Conservation (phyloP, 1,284 basidiomycete genomes). For the Pholiota adiposa region DNA sequence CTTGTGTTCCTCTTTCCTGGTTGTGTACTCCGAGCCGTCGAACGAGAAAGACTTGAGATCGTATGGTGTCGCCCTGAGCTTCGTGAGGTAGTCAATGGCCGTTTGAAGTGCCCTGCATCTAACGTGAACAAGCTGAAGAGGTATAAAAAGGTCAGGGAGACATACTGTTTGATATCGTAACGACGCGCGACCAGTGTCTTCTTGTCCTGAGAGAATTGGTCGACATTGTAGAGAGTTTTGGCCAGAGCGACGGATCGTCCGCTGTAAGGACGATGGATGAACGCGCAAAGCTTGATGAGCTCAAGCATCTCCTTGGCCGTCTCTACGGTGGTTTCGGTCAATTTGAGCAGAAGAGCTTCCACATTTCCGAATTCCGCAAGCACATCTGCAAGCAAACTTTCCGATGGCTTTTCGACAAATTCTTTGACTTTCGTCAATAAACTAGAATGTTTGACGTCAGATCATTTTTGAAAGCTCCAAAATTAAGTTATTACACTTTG, state of each 20-base stretch:
- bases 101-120: conserved; percentile 13
- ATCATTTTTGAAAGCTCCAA: neutral
- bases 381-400: neutral
- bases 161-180: conserved; percentile 18
- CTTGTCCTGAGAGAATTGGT: conserved; percentile 15
- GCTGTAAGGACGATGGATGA: conserved; percentile 23
- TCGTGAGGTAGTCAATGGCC: conserved; percentile 11
- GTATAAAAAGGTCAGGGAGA: neutral
- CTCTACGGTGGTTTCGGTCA: conserved; percentile 9
- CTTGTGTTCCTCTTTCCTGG: neutral
- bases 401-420: neutral
- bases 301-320: conserved; percentile 18
- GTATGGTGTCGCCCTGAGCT: conserved; percentile 7
- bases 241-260: conserved; percentile 22
- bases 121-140: neutral
- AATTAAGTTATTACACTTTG: neutral
- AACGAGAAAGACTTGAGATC: conserved; percentile 17
- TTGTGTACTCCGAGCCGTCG: conserved; percentile 10
- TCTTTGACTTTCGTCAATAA: conserved; percentile 4
- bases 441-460: neutral
- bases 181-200: conserved; percentile 6
- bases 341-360: conserved; percentile 17
- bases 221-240: conserved; percentile 18
- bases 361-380: conserved; percentile 11
- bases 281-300: conserved; percentile 23